Evolutionary conservation across 2,329 filamentous ascomycete species (phyloP).

Genomic region (Cytospora piceicola): DNA sequence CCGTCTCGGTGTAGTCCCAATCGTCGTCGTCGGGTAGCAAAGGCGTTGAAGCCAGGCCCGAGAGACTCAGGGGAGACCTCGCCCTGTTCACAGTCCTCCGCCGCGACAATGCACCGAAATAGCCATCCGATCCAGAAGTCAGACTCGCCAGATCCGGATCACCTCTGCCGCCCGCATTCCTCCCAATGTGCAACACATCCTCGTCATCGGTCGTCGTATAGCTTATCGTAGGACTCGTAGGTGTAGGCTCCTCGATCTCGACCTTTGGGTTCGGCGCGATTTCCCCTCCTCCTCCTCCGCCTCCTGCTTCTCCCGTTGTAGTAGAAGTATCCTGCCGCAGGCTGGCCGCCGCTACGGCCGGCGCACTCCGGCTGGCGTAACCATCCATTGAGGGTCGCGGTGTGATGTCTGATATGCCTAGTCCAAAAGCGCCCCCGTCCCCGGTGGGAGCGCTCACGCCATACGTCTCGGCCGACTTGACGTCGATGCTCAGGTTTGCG

Average conservation of each 20-base stretch:
- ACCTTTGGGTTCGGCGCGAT: constrained; percentile 24
- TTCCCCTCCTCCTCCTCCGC: neutral
- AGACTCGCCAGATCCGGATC: constrained; percentile 45
- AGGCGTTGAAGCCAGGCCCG: constrained; percentile 54
- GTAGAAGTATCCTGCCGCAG: constrained; percentile 28
- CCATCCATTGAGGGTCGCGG: constrained; percentile 53
- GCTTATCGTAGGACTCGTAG: constrained; percentile 59
- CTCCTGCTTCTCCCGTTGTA: constrained; percentile 1
- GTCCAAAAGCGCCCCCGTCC: constrained; percentile 44
- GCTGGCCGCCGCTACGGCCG: constrained; percentile 28
- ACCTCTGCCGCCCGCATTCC: constrained; percentile 48
- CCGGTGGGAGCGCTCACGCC: constrained; percentile 25
- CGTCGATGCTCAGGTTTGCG: constrained; percentile 50
- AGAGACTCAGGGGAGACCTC: constrained; percentile 64
- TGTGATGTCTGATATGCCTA: constrained; percentile 52
- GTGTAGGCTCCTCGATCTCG: constrained; percentile 33
- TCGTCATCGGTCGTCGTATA: constrained; percentile 86
- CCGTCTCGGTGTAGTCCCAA: constrained; percentile 93
- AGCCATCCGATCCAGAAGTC: constrained; percentile 66
- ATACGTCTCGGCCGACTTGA: constrained; percentile 38
- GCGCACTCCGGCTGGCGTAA: constrained; percentile 43
- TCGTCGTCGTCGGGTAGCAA: constrained; percentile 56
- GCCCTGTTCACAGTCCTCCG: constrained; percentile 56
- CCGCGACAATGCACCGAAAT: constrained; percentile 56
- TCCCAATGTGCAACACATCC: constrained; percentile 69